Evolutionary conservation across 2,329 filamentous ascomycete genomes (phyloP), one percentile per base, ranked within the genome.

Genomic region (Alternaria arbusti): DNA sequence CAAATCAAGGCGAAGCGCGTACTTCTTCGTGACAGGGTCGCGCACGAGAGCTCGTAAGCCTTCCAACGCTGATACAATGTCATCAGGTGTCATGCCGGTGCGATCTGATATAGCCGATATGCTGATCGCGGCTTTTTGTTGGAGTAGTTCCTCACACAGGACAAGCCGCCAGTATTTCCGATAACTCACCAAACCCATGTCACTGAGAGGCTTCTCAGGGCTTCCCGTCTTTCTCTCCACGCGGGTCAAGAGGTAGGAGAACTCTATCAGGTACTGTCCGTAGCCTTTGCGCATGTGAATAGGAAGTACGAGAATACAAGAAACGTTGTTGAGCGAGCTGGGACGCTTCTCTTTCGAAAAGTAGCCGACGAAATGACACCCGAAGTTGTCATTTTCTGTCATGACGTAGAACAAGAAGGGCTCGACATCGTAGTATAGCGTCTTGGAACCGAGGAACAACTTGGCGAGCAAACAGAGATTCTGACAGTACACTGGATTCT

Each of bases 341-440:
- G 93, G 91, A 46, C 96, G 87, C 82, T 99, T 99, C 82, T 99
- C 96, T 79, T 99, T 99, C 54, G 96, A 98, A 74, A 99, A 99
- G 78, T 99, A 99, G n/a, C 96, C 96, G 25, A 98, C 95, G 70
- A 99, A 96, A 78, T 97, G 96, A 76, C 96, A 97, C 17, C 95
- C 95, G 17, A 91, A 88, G 59, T 96, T 91, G 74, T 97, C 92
- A 71, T 94, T 95, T 73, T 97, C 96, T 69, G 94, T 97, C 83
- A 98, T 92, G 72, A 97, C 94, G 78, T 98, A 98, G 83, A 98
- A 98, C 7, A 98, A 82, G 78, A 98, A 98, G 0, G 95, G 96
- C 70, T 98, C 95, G 2, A 98, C 95, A 74, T 98, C 95, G 81
- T 98, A 98, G 83, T 98, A 98, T 5, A 98, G 86, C 0, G 96